Conservation (phyloP, 2,329 filamentous ascomycete species). For the Penicillium hordei region DNA sequence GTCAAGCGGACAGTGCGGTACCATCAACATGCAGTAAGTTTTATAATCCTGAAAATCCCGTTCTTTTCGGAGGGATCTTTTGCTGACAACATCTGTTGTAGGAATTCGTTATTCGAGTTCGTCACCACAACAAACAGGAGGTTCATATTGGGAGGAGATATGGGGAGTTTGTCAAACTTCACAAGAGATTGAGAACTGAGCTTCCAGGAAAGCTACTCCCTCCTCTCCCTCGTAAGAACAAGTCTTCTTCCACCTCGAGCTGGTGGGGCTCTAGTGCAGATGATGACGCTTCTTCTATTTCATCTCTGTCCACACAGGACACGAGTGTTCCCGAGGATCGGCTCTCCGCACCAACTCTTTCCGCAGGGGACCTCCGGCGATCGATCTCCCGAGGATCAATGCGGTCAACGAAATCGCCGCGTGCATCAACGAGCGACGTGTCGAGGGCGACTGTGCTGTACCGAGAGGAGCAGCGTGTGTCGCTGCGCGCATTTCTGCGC, state of each 20-base stretch:
- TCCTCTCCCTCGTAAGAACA: slow-evolving; percentile 88
- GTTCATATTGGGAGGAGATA: slow-evolving; percentile 82
- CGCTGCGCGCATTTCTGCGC: slow-evolving; percentile 84
- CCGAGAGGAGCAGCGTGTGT: slow-evolving; percentile 87
- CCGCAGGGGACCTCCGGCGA: slow-evolving; percentile 28
- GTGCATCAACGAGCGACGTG: slow-evolving; percentile 45
- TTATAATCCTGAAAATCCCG: neutral
- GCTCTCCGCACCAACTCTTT: slow-evolving; percentile 35
- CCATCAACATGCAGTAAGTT: slow-evolving; percentile 82
- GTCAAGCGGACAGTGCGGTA: slow-evolving; percentile 84
- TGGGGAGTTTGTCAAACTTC: slow-evolving; percentile 78
- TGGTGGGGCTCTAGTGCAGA: slow-evolving; percentile 57
- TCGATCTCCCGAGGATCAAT: slow-evolving; percentile 33
- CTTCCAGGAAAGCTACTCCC: slow-evolving; percentile 88
- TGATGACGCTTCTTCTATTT: slow-evolving; percentile 76
- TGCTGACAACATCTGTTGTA: slow-evolving; percentile 35
- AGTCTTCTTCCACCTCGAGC: slow-evolving; percentile 66
- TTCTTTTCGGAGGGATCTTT: neutral
- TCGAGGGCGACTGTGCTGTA: slow-evolving; percentile 60
- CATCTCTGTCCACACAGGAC: slow-evolving; percentile 71
- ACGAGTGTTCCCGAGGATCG: slow-evolving; percentile 46
- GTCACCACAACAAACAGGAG: slow-evolving; percentile 71
- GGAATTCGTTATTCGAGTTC: slow-evolving; percentile 89
- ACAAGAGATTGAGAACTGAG: slow-evolving; percentile 77
- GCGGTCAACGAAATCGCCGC: slow-evolving; percentile 33